phyloP scores from a whole-genome alignment of 768 basidiomycete species.

The Psilocybe azurescens region DNA sequence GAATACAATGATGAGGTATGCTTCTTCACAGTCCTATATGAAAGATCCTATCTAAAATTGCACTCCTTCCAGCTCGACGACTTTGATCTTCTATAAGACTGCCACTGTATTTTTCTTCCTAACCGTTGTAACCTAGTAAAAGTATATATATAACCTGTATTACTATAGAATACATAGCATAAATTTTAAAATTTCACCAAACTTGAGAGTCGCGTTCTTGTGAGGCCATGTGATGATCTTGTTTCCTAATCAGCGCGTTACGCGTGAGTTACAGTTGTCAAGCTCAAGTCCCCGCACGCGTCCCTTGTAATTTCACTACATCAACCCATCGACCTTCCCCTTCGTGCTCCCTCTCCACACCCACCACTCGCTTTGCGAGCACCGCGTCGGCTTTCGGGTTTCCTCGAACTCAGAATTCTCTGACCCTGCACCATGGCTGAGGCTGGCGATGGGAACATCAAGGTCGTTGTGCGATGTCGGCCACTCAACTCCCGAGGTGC shows the following conservation, averaged over 20 bases:
- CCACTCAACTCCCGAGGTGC: constrained; percentile 94
- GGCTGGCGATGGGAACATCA: constrained; percentile 87
- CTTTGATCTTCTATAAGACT: constrained; percentile 77
- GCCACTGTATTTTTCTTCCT: neutral
- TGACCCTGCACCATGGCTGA: constrained; percentile 60
- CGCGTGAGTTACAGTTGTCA: constrained; percentile 28
- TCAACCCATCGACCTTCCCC: neutral
- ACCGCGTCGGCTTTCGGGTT: constrained; percentile 11
- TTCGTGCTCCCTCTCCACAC: constrained; percentile 17
- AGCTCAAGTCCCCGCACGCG: constrained; percentile 21
- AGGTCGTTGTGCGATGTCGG: constrained; percentile 93
- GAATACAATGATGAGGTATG: constrained; percentile 93
- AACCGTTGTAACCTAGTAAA: neutral
- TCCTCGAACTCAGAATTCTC: neutral
- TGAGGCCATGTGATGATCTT: constrained; percentile 16
- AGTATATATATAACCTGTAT: neutral
- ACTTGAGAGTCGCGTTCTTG: neutral
- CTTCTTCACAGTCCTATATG: neutral
- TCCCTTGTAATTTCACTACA: constrained; percentile 11
- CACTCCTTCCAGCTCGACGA: constrained; percentile 77
- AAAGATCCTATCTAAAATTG: constrained; percentile 19
- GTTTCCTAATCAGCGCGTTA: constrained; percentile 25
- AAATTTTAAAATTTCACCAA: neutral
- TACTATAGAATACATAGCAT: constrained; percentile 2
- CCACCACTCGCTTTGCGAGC: constrained; percentile 9